phyloP scores from a whole-genome alignment of 2,329 filamentous ascomycete species.

The Pseudocercospora eumusae region DNA sequence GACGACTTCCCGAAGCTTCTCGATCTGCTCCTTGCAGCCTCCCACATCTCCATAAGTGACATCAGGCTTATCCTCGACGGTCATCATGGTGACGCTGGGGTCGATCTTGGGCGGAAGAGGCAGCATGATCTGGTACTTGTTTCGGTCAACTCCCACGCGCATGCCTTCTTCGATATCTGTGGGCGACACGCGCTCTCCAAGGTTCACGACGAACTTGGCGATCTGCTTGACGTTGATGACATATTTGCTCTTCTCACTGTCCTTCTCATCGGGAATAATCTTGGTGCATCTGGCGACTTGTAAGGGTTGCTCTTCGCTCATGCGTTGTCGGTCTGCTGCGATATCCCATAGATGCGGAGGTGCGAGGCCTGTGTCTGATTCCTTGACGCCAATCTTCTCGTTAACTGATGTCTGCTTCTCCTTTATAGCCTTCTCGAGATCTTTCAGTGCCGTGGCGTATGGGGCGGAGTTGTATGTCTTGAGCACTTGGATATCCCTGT shows the following conservation, averaged over 20 bases:
- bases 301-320: constrained; percentile 96
- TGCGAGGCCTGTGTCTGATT: constrained; percentile 97
- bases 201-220: constrained; percentile 97
- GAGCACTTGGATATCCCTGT: constrained; percentile 95
- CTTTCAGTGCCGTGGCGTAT: constrained; percentile 90
- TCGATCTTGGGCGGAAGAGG: constrained; percentile 98
- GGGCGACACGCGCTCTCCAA: constrained; percentile 93
- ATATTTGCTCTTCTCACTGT: constrained; percentile 98
- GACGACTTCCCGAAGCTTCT: constrained; percentile 97
- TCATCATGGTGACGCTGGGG: constrained; percentile 99
- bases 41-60: constrained; percentile 98
- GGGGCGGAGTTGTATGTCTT: constrained; percentile 98
- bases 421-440: constrained; percentile 98
- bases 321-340: constrained; percentile 94
- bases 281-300: constrained; percentile 98
- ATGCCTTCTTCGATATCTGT: constrained; percentile 99
- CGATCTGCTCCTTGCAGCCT: constrained; percentile 98
- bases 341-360: constrained; percentile 99
- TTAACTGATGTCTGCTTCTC: constrained; percentile 98
- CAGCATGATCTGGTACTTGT: constrained; percentile 98
- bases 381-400: constrained; percentile 89
- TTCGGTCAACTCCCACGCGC: constrained; percentile 94
- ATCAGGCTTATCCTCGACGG: constrained; percentile 98
- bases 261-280: constrained; percentile 96
- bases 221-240: constrained; percentile 99